Evolutionary conservation across 306 rosid species (phyloP).

Genomic region (Cucurbita maxima): DNA sequence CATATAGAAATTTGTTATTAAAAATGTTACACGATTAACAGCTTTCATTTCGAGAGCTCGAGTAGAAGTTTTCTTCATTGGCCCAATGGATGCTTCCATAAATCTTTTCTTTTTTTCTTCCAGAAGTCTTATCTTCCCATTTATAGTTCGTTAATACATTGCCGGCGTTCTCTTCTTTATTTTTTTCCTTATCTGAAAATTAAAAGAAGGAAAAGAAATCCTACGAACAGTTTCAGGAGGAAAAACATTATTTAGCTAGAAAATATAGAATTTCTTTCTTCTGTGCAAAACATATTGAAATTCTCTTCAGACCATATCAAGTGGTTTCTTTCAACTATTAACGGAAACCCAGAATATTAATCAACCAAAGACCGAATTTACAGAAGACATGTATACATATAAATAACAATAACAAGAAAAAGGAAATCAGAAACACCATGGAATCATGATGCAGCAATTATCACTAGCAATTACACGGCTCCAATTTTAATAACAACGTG

Average conservation of each 20-base stretch:
- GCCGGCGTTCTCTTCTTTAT: not conserved
- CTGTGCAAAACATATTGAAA: not conserved
- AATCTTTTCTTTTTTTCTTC: not conserved
- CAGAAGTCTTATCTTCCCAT: not conserved
- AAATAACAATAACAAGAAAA: not conserved
- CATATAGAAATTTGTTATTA: not conserved
- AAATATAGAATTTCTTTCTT: not conserved
- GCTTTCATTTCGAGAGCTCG: not conserved
- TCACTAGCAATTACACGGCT: not conserved
- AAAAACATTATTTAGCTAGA: not conserved
- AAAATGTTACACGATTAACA: not conserved
- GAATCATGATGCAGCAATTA: not conserved
- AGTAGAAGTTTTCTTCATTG: not conserved
- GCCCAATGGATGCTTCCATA: not conserved
- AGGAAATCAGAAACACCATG: not conserved
- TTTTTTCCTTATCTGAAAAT: no score
- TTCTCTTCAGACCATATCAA: not conserved
- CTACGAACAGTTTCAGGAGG: not conserved
- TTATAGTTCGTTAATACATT: not conserved
- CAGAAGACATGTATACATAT: not conserved
- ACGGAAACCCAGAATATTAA: not conserved
- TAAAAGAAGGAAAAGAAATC: no score
- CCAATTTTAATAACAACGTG: not conserved
- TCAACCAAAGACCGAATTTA: not conserved
- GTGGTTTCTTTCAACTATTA: not conserved